A percentile compares a stretch with the other conserved stretches of the same genome.
These are phyloP conservation scores for Candida ascalaphidarum DNA, from an alignment of 805 yeast genomes.

Conservation along the genomic window DNA sequence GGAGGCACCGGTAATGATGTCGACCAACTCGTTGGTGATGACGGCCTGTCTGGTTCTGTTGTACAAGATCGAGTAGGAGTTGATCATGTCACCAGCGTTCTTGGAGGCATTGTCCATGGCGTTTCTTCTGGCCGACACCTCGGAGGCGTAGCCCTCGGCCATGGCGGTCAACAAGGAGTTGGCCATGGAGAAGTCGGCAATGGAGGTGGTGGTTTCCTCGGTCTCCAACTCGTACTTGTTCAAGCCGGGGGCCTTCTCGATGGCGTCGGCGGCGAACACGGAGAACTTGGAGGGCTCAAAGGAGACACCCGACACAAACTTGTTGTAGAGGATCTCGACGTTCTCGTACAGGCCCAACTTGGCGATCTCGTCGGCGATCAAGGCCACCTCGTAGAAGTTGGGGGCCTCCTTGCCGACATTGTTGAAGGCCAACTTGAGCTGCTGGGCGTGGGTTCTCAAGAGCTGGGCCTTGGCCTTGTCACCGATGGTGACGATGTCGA, in stretches of 20 bases:
- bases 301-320: slow-evolving; percentile 78
- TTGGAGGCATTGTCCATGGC: slow-evolving; percentile 99
- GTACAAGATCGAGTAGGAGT: slow-evolving; percentile 90
- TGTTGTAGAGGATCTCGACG: slow-evolving; percentile 79
- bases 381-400: slow-evolving; percentile 80
- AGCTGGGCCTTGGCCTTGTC: slow-evolving; percentile 90
- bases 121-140: slow-evolving; percentile 96
- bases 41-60: slow-evolving; percentile 99
- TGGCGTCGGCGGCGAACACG: slow-evolving; percentile 60
- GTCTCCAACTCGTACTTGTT: slow-evolving; percentile 75
- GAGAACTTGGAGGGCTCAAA: slow-evolving; percentile 75
- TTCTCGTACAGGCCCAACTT: slow-evolving; percentile 64
- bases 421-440: slow-evolving; percentile 67
- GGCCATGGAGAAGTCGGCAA: slow-evolving; percentile 77
- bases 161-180: slow-evolving; percentile 84
- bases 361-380: slow-evolving; percentile 77
- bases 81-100: slow-evolving; percentile 99
- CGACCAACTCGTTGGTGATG: slow-evolving; percentile 98
- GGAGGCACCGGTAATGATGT: slow-evolving; percentile 99
- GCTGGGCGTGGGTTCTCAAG: slow-evolving; percentile 67
- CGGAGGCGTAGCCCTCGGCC: slow-evolving; percentile 98
- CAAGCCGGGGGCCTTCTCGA: slow-evolving; percentile 79
- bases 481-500: slow-evolving; percentile 81
- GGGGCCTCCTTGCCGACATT: slow-evolving; percentile 98
- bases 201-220: slow-evolving; percentile 59